Conservation (phyloP, 352 stramenopile species). For the Proteromonas lacertae region DNA sequence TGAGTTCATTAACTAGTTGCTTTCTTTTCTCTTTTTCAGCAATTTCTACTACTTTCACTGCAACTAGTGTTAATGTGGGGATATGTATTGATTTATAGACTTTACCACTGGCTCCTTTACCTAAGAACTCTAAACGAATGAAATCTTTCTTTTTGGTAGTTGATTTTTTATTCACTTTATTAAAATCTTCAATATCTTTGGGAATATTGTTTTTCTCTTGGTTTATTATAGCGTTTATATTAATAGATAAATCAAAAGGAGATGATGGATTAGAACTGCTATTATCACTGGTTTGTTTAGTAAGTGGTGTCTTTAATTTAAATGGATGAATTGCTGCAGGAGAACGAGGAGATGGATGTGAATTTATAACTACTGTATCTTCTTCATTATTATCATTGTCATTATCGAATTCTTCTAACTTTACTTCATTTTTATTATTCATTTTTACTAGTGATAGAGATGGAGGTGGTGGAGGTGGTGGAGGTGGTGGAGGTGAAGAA, state of each 20-base stretch:
- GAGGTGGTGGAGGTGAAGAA: no score
- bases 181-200: no score
- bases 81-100: constrained; percentile 40
- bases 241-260: no score
- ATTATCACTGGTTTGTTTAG: no score
- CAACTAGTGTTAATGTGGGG: constrained; percentile 31
- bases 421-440: constrained; percentile 1
- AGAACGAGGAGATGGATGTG: constrained; percentile 1
- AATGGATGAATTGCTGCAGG: no score
- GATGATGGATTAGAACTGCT: no score
- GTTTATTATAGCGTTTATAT: no score
- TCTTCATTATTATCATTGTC: constrained; percentile 2
- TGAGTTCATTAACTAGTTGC: constrained; percentile 40
- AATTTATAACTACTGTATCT: background rate
- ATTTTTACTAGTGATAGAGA: constrained; percentile 6
- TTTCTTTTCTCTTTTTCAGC: constrained; percentile 18
- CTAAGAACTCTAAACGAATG: constrained; percentile 4
- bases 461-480: constrained; percentile 24
- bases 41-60: constrained; percentile 39
- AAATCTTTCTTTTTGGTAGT: constrained; percentile 4
- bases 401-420: no score
- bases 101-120: constrained; percentile 24
- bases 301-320: no score
- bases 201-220: no score
- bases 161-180: no score